Evolutionary conservation across 1,139 yeast species (phyloP), one percentile per base, ranked within the genome.

Genomic region (Saccharomyces hybrid): DNA sequence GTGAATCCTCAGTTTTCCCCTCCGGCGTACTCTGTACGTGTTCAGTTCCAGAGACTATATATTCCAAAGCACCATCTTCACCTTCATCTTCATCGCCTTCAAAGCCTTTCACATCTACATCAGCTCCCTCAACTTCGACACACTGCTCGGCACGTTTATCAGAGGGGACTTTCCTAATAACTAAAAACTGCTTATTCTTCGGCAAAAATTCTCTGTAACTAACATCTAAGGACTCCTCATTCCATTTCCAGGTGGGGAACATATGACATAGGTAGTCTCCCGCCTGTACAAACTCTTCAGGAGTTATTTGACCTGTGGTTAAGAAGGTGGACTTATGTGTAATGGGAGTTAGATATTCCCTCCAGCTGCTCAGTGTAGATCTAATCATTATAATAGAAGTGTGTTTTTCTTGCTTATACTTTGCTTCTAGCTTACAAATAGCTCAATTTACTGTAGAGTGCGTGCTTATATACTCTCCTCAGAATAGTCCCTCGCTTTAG

Each of bases 211-310:
- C 85, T 61, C 87, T 80, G 46, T 52, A 53, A 32, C 56, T 56
- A 3, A 63, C 51, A 52, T 72, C 78, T 55, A 76, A 74, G 62
- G 79, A 80, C 5, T 75, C 71, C 9, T 78, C 74, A 55, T 66
- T 69, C 99, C 99, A 93, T 59, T 84, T 82, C 99, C 99, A 93
- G 0, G 98, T 95, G 1, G 99, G 98, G 70, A 95, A 93, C 75
- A 88, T 88, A 71, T 82, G 83, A 41, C 85, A 93, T 57, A 93
- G 73, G 68, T 88, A 90, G 65, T 91, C 96, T 13, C 98, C 97
- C 4, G 97, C 96, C 54, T 75, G 76, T 8, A 89, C 90, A 71
- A 90, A 91, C 69, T 91, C 97, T 56, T 88, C 96, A 2, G 98
- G 98, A 1, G 96, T 86, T 54, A 93, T 84, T 69, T 91, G 95